phyloP scores from a whole-genome alignment of 2,329 filamentous ascomycete species.

The Penicillium italicum region DNA sequence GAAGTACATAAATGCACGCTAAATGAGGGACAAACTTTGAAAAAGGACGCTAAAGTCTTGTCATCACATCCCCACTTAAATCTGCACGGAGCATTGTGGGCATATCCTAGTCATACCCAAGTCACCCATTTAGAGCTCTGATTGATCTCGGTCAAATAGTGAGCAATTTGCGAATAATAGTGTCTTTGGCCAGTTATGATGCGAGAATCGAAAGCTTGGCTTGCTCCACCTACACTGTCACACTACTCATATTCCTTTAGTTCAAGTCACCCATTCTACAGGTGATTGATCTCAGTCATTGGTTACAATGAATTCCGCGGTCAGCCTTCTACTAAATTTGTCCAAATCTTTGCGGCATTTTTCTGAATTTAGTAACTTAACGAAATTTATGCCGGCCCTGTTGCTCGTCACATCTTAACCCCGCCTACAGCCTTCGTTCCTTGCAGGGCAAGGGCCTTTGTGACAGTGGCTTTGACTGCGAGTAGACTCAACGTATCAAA shows the following conservation, averaged over 20 bases:
- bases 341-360: neutral
- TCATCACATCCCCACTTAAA: neutral
- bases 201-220: conserved; percentile 1
- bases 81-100: too few relatives aligned
- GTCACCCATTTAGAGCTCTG: too few relatives aligned
- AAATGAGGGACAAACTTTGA: too few relatives aligned
- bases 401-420: neutral
- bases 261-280: neutral
- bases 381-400: neutral
- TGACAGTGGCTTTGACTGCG: neutral
- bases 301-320: neutral
- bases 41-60: neutral
- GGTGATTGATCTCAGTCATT: neutral
- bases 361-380: conserved; percentile 2
- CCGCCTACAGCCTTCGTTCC: neutral
- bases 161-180: neutral
- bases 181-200: neutral
- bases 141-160: too few relatives aligned
- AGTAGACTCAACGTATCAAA: neutral
- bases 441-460: neutral
- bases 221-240: neutral
- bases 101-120: neutral
- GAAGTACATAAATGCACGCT: too few relatives aligned
- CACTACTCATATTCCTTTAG: neutral
- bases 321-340: neutral